A percentile compares a stretch with the other conserved stretches of the same genome.
phyloP scores from a whole-genome alignment of 306 rosid genomes.

The Abrus precatorius region DNA sequence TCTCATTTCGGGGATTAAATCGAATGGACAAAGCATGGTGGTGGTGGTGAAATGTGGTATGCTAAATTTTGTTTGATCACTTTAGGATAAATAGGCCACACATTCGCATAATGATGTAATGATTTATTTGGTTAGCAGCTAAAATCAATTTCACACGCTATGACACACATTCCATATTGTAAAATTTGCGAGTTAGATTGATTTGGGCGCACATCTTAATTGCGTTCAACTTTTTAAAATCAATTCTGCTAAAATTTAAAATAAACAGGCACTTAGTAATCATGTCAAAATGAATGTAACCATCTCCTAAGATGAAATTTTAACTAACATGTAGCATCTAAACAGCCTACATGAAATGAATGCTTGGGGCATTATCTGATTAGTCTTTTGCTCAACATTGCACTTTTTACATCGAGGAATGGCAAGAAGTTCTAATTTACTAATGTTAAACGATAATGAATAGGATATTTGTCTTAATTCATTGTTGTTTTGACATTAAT shows the following conservation, averaged over 20 bases:
- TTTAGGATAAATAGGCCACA: neutral
- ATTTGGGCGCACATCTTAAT: too few relatives aligned
- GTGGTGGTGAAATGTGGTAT: neutral
- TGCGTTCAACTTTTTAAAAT: too few relatives aligned
- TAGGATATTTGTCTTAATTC: neutral
- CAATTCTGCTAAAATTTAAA: too few relatives aligned
- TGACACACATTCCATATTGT: too few relatives aligned
- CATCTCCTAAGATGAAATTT: neutral
- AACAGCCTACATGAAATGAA: neutral
- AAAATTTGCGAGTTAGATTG: too few relatives aligned
- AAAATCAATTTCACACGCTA: too few relatives aligned
- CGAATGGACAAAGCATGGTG: constrained; percentile 5
- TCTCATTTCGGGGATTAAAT: neutral
- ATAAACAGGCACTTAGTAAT: too few relatives aligned
- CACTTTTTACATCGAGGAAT: constrained; percentile 31
- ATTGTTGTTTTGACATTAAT: constrained; percentile 7
- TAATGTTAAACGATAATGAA: neutral
- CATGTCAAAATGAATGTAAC: neutral
- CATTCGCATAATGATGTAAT: neutral
- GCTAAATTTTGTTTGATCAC: neutral
- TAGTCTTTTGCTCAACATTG: neutral
- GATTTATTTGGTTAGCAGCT: too few relatives aligned
- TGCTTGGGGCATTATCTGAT: neutral
- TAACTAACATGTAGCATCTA: neutral
- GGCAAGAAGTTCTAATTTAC: neutral